Percentiles rank a stretch among this genome's conserved stretches.
Conservation (phyloP, 345 rosid species). For the Gossypium arboreum region DNA sequence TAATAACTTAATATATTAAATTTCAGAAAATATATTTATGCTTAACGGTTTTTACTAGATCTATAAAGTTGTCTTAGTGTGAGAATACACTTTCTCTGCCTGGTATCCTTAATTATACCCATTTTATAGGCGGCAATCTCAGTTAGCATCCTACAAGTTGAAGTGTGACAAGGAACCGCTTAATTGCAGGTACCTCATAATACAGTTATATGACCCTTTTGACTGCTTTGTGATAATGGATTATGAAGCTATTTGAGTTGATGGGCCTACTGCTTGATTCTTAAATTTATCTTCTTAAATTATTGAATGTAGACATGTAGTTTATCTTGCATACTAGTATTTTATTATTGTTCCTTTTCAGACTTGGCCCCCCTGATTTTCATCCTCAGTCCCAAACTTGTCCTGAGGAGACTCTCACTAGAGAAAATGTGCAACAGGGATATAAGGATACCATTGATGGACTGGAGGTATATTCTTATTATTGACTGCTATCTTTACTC, state of each 20-base stretch:
- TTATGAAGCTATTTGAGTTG: slow-evolving; percentile 3
- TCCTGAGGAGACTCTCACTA: slow-evolving; percentile 84
- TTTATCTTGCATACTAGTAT: slow-evolving; percentile 7
- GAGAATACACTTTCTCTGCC: slow-evolving; percentile 7
- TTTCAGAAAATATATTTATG: not conserved
- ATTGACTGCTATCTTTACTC: not conserved
- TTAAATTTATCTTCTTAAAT: not conserved
- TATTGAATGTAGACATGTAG: not conserved
- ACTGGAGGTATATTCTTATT: slow-evolving; percentile 66
- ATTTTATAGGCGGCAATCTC: slow-evolving; percentile 65
- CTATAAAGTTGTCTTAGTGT: not conserved
- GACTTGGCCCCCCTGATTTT: slow-evolving; percentile 96
- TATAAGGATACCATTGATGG: slow-evolving; percentile 93
- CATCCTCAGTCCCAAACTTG: slow-evolving; percentile 84
- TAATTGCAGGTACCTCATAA: slow-evolving; percentile 58
- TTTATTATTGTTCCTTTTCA: slow-evolving; percentile 28
- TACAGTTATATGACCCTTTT: not conserved
- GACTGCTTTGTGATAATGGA: not conserved
- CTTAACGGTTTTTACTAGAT: not conserved
- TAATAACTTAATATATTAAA: too few species aligned
- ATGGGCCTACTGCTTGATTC: slow-evolving; percentile 10
- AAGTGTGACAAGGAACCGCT: slow-evolving; percentile 87
- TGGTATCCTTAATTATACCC: slow-evolving; percentile 9
- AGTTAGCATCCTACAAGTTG: slow-evolving; percentile 68
- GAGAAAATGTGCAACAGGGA: slow-evolving; percentile 72